phyloP scores from a whole-genome alignment of 257 asterid species.

The Rehmannia glutinosa region DNA sequence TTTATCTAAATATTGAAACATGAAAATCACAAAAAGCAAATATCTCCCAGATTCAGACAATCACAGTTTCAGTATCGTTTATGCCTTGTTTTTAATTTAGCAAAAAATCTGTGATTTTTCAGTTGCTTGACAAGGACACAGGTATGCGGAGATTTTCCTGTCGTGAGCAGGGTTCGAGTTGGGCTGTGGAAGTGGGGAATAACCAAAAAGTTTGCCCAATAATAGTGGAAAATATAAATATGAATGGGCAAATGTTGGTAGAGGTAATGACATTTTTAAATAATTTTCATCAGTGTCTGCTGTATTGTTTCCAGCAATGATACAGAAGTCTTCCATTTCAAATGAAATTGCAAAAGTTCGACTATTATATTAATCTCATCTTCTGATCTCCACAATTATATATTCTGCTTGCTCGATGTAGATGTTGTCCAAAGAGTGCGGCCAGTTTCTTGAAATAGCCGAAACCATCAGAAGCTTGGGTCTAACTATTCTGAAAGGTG shows the following conservation, averaged over 20 bases:
- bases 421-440: constrained; percentile 71
- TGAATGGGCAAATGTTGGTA: constrained; percentile 84
- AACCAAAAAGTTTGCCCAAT: constrained; percentile 73
- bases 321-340: no score
- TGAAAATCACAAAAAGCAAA: neutral
- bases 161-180: constrained; percentile 86
- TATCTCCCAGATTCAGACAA: neutral
- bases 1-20: neutral
- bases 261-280: constrained; percentile 49
- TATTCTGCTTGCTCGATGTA: constrained; percentile 23
- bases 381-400: neutral
- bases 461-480: constrained; percentile 84
- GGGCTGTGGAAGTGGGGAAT: constrained; percentile 98
- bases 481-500: constrained; percentile 71
- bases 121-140: constrained; percentile 77
- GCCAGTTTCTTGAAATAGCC: constrained; percentile 72
- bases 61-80: neutral
- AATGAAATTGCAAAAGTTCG: no score
- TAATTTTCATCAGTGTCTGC: no score
- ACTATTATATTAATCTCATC: no score
- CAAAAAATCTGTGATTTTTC: constrained; percentile 26
- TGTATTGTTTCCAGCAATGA: no score
- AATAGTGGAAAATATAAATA: constrained; percentile 75
- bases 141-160: constrained; percentile 51
- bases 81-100: constrained; percentile 8